Base-by-base conservation (phyloP, 768 basidiomycete species). In the Paxillus involutus region DNA sequence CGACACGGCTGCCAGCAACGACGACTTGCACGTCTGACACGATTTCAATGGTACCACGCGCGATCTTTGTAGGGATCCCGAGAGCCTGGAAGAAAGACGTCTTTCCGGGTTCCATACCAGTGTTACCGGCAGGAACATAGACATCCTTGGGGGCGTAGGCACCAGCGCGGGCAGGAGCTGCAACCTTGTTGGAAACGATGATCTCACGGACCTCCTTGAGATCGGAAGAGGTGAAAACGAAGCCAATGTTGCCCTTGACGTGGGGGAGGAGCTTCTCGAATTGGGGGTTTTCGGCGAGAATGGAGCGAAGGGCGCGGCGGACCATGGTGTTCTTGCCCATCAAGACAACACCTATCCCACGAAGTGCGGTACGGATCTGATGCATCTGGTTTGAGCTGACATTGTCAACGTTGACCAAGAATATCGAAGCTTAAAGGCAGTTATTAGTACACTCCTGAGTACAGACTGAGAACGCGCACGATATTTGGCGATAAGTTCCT, bases 241-340 rank as follows among this genome's bases (percentile, higher is more conserved):
- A 99, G 46, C 97, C 97, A 65, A 99, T 91, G 85, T 99, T 99
- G 64, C 96, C 97, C 74, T 80, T 91, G 77, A 99, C 80, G 80
- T 91, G 84, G 60, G 94, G 96, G 56, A 99, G 88, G 75, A 99
- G 89, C 68, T 85, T 89, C 80, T 99, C 97, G 79, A 88, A 95
- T 71, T 94, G 88, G 50, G 96, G 97, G 80, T 77, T 80, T 65
- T 98, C 97, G 61, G 82, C 57, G 69, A 98, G 85, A 76, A 98
- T 85, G 67, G 87, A 81, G 60, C 97, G 94, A 59, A 99, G 83
- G 57, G 94, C 97, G 66, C 97, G 93, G 79, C 97, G 92, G 67
- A 99, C 95, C 96, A 98, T 98, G 71, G 97, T 99, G 87, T 99
- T 99, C 80, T 99, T 99, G 71, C 97, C 97, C 97, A 99, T 99